Evolutionary conservation across 257 asterid genomes (phyloP).

Genomic region (Solanum sejunctum): DNA sequence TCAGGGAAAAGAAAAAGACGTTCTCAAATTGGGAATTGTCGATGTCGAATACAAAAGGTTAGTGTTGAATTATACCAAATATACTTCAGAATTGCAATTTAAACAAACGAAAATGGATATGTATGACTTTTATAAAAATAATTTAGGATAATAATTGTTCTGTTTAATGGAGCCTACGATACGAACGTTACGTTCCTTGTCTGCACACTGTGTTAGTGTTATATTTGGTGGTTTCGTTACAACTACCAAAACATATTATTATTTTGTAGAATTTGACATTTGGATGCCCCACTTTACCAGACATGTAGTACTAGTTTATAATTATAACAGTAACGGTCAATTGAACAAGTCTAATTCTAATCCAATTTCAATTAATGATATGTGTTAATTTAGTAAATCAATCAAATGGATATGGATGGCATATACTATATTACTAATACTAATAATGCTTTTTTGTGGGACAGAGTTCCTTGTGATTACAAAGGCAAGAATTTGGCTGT

Average conservation of each 20-base stretch:
- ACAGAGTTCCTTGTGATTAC: conserved; percentile 61
- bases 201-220: neutral
- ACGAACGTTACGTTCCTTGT: neutral
- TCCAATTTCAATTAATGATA: neutral
- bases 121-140: neutral
- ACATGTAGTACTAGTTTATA: neutral
- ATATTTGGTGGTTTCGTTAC: neutral
- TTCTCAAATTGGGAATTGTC: conserved; percentile 42
- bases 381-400: neutral
- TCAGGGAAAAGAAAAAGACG: conserved; percentile 29
- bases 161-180: neutral
- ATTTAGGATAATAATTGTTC: neutral
- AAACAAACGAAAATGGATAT: neutral
- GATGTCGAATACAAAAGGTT: conserved; percentile 66
- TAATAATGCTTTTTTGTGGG: neutral
- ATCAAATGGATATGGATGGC: neutral
- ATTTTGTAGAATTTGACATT: neutral
- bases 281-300: neutral
- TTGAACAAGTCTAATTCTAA: neutral
- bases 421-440: neutral
- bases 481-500: conserved; percentile 42
- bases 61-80: neutral
- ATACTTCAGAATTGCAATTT: neutral
- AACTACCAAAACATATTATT: neutral
- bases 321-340: neutral